Conservation (phyloP, 2,329 filamentous ascomycete genomes). For the Corniculantispora saksenae region DNA sequence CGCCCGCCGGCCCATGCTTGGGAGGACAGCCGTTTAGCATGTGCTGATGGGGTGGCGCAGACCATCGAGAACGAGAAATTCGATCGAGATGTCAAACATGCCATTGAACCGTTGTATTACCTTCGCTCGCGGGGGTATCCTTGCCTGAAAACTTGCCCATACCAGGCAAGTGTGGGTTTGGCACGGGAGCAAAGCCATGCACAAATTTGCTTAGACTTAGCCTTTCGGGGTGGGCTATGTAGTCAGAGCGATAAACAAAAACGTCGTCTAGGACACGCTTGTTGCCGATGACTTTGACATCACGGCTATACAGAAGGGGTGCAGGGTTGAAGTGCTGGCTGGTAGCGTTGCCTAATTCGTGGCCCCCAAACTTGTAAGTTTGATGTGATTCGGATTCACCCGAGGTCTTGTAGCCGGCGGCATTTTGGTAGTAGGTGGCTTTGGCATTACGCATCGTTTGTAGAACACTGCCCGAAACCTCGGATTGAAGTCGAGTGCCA, state of each 20-base stretch:
- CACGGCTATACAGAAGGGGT: conserved; percentile 56
- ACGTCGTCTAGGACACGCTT: not conserved
- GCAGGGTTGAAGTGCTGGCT: conserved; percentile 25
- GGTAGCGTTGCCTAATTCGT: conserved; percentile 16
- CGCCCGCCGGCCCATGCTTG: not conserved
- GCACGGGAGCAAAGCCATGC: not conserved
- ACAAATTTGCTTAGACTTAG: not conserved
- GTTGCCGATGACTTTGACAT: conserved; percentile 38
- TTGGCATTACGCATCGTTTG: conserved; percentile 58
- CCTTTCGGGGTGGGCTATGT: not conserved
- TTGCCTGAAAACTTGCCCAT: not conserved
- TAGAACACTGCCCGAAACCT: conserved; percentile 33
- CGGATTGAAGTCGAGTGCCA: conserved; percentile 29
- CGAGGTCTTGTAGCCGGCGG: conserved; percentile 46
- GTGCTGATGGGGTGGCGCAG: not conserved
- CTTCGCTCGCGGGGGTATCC: not conserved
- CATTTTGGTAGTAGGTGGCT: conserved; percentile 54
- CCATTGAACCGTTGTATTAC: not conserved
- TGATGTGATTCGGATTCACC: conserved; percentile 60
- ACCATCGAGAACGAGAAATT: not conserved
- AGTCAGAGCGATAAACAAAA: conserved; percentile 2
- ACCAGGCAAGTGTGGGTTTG: not conserved
- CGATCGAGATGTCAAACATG: not conserved
- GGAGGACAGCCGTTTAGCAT: not conserved
- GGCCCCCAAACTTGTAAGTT: conserved; percentile 54